Conservation (phyloP, 78 protist species). For the Protostelium mycophagum region DNA sequence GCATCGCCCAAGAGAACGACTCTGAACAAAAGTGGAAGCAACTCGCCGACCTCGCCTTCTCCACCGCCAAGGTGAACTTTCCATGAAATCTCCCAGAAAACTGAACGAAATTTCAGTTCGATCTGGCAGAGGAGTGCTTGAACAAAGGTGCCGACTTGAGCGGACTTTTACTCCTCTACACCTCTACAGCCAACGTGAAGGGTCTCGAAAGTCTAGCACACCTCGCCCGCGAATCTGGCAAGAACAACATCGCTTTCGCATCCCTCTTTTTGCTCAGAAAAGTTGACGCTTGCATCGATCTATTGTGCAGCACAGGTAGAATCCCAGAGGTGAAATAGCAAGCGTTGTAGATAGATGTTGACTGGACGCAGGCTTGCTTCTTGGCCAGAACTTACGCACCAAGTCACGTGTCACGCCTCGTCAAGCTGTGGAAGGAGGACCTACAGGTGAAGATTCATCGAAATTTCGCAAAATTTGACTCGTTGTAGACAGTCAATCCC, state of each 20-base stretch:
- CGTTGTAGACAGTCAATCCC: slow-evolving; percentile 8
- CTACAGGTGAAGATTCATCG: slow-evolving; percentile 8
- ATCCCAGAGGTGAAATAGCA: too few relatives aligned
- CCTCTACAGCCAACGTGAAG: slow-evolving; percentile 46
- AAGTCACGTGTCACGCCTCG: slow-evolving; percentile 23
- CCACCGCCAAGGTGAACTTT: slow-evolving; percentile 13
- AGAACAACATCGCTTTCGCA: slow-evolving; percentile 66
- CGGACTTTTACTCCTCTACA: slow-evolving; percentile 79
- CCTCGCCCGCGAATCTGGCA: slow-evolving; percentile 34
- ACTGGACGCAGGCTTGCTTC: slow-evolving; percentile 93
- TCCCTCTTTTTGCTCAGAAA: slow-evolving; percentile 31
- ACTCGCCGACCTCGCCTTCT: slow-evolving; percentile 85
- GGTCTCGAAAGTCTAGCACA: slow-evolving; percentile 33
- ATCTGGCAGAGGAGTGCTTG: slow-evolving; percentile 81
- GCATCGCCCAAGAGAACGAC: slow-evolving; percentile 59
- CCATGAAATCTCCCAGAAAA: too few relatives aligned
- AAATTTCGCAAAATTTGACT: not conserved
- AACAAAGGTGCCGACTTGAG: slow-evolving; percentile 67
- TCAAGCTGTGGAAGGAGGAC: slow-evolving; percentile 37
- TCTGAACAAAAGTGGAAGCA: slow-evolving; percentile 74
- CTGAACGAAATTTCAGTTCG: slow-evolving; percentile 27
- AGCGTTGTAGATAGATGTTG: too few relatives aligned
- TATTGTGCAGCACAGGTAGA: slow-evolving; percentile 60
- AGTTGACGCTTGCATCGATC: slow-evolving; percentile 66
- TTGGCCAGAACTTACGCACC: slow-evolving; percentile 88